Conservation (phyloP, 2,329 filamentous ascomycete genomes). For the Ploettnerulaceae sp. region DNA sequence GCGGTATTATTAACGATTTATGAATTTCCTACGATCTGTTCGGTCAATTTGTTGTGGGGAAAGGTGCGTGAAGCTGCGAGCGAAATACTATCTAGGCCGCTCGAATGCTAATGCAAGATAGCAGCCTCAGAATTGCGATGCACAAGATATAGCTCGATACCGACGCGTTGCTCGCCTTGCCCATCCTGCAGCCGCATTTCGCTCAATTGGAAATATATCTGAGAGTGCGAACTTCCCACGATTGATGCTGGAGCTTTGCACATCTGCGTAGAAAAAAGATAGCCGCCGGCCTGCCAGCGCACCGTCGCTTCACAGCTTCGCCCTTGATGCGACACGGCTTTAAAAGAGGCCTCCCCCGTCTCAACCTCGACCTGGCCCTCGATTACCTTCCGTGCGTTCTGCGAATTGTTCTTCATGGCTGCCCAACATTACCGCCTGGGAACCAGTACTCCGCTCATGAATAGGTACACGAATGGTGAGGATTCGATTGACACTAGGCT, state of each 20-base stretch:
- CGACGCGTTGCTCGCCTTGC: conserved; percentile 23
- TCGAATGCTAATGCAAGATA: conserved; percentile 7
- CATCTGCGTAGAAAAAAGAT: conserved; percentile 10
- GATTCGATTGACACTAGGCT: conserved; percentile 21
- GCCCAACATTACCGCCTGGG: conserved; percentile 20
- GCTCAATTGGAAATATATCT: conserved; percentile 11
- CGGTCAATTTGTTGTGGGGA: conserved; percentile 5
- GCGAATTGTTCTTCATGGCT: conserved; percentile 28
- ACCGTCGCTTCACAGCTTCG: conserved; percentile 9
- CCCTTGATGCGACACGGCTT: conserved; percentile 26
- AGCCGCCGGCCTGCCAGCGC: conserved; percentile 23
- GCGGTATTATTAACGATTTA: conserved; percentile 11
- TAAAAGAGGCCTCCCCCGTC: conserved; percentile 12
- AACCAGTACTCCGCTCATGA: conserved; percentile 31
- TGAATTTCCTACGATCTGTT: conserved; percentile 20
- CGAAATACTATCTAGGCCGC: conserved; percentile 2
- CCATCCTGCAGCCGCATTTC: background rate
- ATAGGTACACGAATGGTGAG: conserved; percentile 23
- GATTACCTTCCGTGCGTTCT: background rate
- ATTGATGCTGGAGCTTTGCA: conserved; percentile 11
- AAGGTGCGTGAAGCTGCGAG: conserved; percentile 8
- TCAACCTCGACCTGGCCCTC: conserved; percentile 4
- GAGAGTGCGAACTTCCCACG: conserved; percentile 4
- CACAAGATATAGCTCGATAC: conserved; percentile 20
- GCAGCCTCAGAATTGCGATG: conserved; percentile 19